Base-by-base conservation (phyloP, 768 basidiomycete species). In the Hygrocybe punicea region DNA sequence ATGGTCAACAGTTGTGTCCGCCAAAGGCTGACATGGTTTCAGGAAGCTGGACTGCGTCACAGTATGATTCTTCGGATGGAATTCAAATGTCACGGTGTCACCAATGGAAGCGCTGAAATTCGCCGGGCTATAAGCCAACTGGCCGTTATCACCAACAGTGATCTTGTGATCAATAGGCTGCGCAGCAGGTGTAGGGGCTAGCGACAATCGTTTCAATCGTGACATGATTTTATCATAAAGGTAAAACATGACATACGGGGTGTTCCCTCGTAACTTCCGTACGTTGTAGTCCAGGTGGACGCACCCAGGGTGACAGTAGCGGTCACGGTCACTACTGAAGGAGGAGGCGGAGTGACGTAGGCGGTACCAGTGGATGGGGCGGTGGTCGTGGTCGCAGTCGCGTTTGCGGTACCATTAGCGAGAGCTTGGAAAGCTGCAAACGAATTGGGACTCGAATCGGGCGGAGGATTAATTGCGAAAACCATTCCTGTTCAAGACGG, bases 391-490 rank as follows among this genome's bases (percentile, higher is more conserved):
- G 47, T 9, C n/a, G 56, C 9, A 17, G 17, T 39, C 2, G 67
- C 67, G 6, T 14, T 47, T 4, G 25, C 45, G 6, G 57, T 56
- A 14, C 56, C 60, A 36, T 50, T 55, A 6, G 77, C 78, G 16
- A 68, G 66, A 11, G 73, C 69, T 58, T 74, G 68, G 71, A 80
- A 81, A 6, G 71, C 70, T 9, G 65, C 40, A 63, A 78, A 76
- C 34, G 75, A 67, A 63, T 67, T 29, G 16, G 56, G 53, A 9
- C 46, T 46, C 17, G 45, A 47, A 5, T 60, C 56, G 37, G 61
- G 63, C 10, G 72, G 75, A 2, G 79, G 77, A 66, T 81, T 81
- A 65, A 80, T 68, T n/a, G 76, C 76, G 63, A 78, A 77, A 34
- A 81, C 80, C 79, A 80, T 81, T 40, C 79, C 80, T 55, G 23